Percentiles rank a stretch among this genome's conserved stretches.
Evolutionary conservation across 1,284 basidiomycete species (phyloP).

Genomic region (Exobasidium cylindrosporum): DNA sequence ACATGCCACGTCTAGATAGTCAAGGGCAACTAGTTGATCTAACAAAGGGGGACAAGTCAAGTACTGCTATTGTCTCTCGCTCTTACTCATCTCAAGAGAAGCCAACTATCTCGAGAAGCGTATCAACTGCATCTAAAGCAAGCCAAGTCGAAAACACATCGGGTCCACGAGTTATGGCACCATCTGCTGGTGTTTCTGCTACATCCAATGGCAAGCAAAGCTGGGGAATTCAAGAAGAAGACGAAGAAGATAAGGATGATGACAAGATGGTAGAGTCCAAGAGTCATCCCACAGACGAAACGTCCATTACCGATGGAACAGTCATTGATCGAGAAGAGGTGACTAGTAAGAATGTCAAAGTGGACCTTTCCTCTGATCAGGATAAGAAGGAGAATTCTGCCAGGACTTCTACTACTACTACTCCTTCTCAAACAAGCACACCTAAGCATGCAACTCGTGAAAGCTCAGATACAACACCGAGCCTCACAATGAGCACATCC

Average conservation of each 20-base stretch:
- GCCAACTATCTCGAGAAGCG: neutral
- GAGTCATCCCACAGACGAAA: neutral
- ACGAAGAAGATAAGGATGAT: conserved; percentile 13
- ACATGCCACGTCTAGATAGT: conserved; percentile 15
- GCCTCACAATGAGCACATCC: conserved; percentile 26
- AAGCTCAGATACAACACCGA: conserved; percentile 26
- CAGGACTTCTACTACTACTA: too few species aligned
- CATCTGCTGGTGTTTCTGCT: neutral
- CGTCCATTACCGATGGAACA: conserved; percentile 24
- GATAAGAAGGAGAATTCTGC: too few species aligned
- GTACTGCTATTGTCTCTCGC: neutral
- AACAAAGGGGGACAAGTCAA: neutral
- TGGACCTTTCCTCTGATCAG: too few species aligned
- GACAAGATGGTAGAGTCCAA: neutral
- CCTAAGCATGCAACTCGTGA: conserved; percentile 5
- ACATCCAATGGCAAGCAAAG: neutral
- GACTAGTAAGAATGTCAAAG: neutral
- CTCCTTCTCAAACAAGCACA: too few species aligned
- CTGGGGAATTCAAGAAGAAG: conserved; percentile 12
- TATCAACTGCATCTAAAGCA: neutral
- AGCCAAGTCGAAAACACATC: neutral
- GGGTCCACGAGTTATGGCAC: neutral
- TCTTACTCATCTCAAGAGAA: neutral
- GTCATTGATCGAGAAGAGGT: conserved; percentile 25
- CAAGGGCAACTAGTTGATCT: conserved; percentile 15